phyloP scores from a whole-genome alignment of 768 basidiomycete species.

The Leccinellum albellum region DNA sequence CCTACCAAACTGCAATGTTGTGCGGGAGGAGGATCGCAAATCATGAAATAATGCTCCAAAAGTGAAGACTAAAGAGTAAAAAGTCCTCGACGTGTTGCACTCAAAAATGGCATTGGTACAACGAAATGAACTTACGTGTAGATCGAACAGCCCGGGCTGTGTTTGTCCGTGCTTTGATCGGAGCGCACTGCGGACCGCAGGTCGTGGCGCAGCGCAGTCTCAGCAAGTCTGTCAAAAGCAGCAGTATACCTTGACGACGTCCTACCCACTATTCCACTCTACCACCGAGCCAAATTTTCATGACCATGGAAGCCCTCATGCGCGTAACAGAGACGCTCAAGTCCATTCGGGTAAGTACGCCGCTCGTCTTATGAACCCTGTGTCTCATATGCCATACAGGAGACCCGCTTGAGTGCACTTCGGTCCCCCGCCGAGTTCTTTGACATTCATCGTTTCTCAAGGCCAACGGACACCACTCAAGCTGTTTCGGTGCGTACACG shows the following conservation, averaged over 20 bases:
- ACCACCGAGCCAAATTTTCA: background rate
- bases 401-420: slow-evolving; percentile 73
- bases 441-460: slow-evolving; percentile 78
- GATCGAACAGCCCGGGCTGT: background rate
- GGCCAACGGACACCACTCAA: slow-evolving; percentile 76
- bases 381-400: slow-evolving; percentile 39
- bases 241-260: background rate
- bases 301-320: slow-evolving; percentile 59
- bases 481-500: slow-evolving; percentile 60
- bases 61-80: background rate
- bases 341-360: slow-evolving; percentile 57
- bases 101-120: too few relatives aligned
- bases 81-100: background rate
- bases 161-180: background rate
- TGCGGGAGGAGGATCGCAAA: background rate
- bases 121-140: too few relatives aligned
- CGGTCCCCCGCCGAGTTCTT: slow-evolving; percentile 77
- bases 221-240: background rate
- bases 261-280: background rate
- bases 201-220: background rate
- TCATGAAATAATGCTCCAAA: background rate
- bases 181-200: background rate
- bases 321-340: slow-evolving; percentile 68
- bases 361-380: background rate
- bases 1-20: background rate